A percentile compares a stretch with the other conserved stretches of the same genome.
These are phyloP conservation scores for Plasmopara viticola DNA, from an alignment of 352 stramenopile species.

Conservation along the genomic window DNA sequence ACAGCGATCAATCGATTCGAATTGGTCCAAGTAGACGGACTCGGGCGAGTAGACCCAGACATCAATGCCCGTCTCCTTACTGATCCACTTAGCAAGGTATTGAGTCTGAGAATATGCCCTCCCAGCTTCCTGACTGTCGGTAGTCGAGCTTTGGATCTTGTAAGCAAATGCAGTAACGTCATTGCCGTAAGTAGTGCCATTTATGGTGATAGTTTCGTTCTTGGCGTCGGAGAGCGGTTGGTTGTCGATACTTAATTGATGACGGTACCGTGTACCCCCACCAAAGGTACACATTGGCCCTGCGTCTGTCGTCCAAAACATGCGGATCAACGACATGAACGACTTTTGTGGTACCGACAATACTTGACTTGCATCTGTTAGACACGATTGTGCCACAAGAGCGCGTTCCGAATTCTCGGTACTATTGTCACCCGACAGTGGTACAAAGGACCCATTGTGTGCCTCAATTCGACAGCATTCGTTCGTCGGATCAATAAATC, in stretches of 20 bases:
- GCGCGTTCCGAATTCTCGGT: constrained; percentile 15
- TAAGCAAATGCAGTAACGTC: constrained; percentile 65
- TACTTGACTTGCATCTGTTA: constrained; percentile 24
- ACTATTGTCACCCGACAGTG: constrained; percentile 10
- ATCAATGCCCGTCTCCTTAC: constrained; percentile 51
- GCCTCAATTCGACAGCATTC: constrained; percentile 61
- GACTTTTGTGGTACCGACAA: constrained; percentile 38
- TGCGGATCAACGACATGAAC: constrained; percentile 69
- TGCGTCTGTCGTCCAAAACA: constrained; percentile 48
- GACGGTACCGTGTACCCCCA: constrained; percentile 54
- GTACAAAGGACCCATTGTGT: constrained; percentile 5
- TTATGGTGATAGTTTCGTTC: constrained; percentile 33
- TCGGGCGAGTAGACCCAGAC: constrained; percentile 61
- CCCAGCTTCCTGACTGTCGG: constrained; percentile 28
- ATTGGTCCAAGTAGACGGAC: constrained; percentile 69
- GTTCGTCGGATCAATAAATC: constrained; percentile 47
- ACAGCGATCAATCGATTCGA: constrained; percentile 47
- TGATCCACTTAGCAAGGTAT: constrained; percentile 60
- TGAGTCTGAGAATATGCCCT: constrained; percentile 48
- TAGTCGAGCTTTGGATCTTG: constrained; percentile 41
- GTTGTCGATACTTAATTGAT: constrained; percentile 63
- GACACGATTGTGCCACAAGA: constrained; percentile 29
- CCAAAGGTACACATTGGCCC: constrained; percentile 47
- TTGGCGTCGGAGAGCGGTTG: constrained; percentile 35
- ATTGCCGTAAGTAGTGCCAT: constrained; percentile 38